A percentile compares a stretch with the other conserved stretches of the same genome.
phyloP scores from a whole-genome alignment of 202 grass and related monocot genomes.

The Carex arenaria region DNA sequence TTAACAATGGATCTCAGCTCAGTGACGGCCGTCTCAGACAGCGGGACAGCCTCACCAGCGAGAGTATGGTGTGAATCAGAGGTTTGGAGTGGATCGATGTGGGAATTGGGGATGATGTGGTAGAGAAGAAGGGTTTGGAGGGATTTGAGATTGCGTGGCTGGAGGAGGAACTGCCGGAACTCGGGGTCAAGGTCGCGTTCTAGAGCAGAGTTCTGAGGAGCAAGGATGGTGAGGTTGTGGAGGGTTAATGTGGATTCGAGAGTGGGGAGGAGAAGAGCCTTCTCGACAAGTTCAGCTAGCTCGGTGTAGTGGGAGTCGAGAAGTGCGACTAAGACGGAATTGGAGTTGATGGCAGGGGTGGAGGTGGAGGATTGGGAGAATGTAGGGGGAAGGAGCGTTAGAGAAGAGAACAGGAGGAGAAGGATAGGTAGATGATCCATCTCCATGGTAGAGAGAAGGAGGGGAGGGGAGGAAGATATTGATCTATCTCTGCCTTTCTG shows the following conservation, averaged over 20 bases:
- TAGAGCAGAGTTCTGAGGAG: constrained; percentile 60
- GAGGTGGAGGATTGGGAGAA: constrained; percentile 17
- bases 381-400: not conserved
- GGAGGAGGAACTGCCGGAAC: constrained; percentile 74
- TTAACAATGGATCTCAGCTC: constrained; percentile 40
- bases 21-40: constrained; percentile 22
- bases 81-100: constrained; percentile 13
- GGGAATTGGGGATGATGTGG: constrained; percentile 58
- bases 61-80: constrained; percentile 30
- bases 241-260: constrained; percentile 60
- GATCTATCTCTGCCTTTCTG: not conserved
- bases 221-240: constrained; percentile 72
- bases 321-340: constrained; percentile 78
- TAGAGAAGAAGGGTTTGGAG: constrained; percentile 60
- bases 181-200: constrained; percentile 74
- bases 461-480: not conserved
- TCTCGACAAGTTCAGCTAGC: constrained; percentile 84
- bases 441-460: not conserved
- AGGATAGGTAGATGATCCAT: not conserved
- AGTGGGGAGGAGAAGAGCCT: constrained; percentile 63
- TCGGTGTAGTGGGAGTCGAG: constrained; percentile 91
- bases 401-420: not conserved
- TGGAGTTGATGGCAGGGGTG: constrained; percentile 50
- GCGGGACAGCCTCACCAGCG: constrained; percentile 39
- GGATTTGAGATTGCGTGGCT: constrained; percentile 61